These are phyloP conservation scores for Chaetomium cochliodes DNA, from an alignment of 495 filamentous ascomycete species.

Conservation along the genomic window DNA sequence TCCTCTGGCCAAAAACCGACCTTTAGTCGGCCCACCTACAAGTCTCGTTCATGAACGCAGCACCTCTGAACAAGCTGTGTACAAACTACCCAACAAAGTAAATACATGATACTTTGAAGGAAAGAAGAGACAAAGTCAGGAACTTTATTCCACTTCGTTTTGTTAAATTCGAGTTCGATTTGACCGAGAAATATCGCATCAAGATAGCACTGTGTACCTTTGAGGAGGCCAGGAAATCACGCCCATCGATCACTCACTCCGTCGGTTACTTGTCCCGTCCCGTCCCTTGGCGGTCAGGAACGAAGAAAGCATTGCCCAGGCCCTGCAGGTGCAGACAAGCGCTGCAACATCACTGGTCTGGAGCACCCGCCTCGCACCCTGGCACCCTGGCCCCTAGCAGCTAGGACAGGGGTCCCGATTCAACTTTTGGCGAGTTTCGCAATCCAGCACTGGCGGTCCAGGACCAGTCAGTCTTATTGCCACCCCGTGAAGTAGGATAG, in stretches of 20 bases:
- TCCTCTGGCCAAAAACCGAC: too few species aligned
- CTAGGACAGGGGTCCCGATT: constrained; percentile 32
- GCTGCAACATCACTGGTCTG: constrained; percentile 29
- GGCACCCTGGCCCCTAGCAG: constrained; percentile 16
- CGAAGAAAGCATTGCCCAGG: constrained; percentile 10
- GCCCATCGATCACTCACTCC: constrained; percentile 15
- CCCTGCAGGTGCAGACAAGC: constrained; percentile 25
- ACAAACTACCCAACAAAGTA: too few species aligned
- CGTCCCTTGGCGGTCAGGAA: constrained; percentile 10
- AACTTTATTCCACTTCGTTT: too few species aligned
- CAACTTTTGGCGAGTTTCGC: constrained; percentile 38
- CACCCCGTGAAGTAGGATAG: constrained; percentile 12
- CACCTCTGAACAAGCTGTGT: too few species aligned
- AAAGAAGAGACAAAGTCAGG: too few species aligned
- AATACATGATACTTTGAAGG: too few species aligned
- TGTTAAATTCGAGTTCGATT: too few species aligned
- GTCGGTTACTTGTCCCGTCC: constrained; percentile 21
- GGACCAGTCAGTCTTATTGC: constrained; percentile 25
- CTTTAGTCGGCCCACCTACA: too few species aligned
- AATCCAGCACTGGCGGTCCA: constrained; percentile 20
- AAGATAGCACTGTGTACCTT: too few species aligned
- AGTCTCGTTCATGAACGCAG: too few species aligned
- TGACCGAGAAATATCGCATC: too few species aligned
- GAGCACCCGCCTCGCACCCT: constrained; percentile 6
- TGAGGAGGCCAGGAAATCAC: neutral